A percentile compares a stretch with the other conserved stretches of the same genome.
Evolutionary conservation across 306 rosid genomes (phyloP).

Genomic region (Quillaja saponaria): DNA sequence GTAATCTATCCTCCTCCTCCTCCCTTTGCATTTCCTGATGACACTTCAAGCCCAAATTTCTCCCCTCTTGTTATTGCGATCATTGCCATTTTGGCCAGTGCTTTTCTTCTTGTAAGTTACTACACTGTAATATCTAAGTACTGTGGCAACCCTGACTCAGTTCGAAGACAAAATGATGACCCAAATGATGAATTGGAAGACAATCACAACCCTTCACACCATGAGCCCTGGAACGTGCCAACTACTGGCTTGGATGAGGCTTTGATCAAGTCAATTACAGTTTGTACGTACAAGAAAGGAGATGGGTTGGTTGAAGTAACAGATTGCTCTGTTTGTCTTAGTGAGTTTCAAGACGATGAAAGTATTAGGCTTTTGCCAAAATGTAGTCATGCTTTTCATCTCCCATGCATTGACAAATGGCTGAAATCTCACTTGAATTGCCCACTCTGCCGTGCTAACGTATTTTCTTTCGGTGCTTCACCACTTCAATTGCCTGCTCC

Average conservation of each 20-base stretch:
- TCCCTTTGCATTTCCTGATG: conserved; percentile 59
- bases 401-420: conserved; percentile 91
- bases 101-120: conserved; percentile 81
- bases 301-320: conserved; percentile 68
- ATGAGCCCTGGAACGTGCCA: conserved; percentile 70
- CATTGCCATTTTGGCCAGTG: conserved; percentile 81
- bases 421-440: conserved; percentile 85
- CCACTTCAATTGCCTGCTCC: conserved; percentile 31
- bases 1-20: conserved; percentile 75
- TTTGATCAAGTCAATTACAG: conserved; percentile 66
- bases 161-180: conserved; percentile 29
- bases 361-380: conserved; percentile 73
- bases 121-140: conserved; percentile 80
- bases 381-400: conserved; percentile 89
- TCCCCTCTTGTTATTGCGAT: conserved; percentile 87
- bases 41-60: conserved; percentile 56
- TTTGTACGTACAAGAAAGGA: conserved; percentile 71
- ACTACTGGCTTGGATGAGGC: conserved; percentile 77
- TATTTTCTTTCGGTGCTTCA: conserved; percentile 43
- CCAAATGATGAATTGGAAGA: conserved; percentile 49
- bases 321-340: conserved; percentile 87
- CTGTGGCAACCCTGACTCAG: conserved; percentile 49
- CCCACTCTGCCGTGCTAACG: conserved; percentile 81
- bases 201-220: conserved; percentile 49
- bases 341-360: conserved; percentile 81